Conservation (phyloP, 2,329 filamentous ascomycete species). For the Aspergillus luchuensis region DNA sequence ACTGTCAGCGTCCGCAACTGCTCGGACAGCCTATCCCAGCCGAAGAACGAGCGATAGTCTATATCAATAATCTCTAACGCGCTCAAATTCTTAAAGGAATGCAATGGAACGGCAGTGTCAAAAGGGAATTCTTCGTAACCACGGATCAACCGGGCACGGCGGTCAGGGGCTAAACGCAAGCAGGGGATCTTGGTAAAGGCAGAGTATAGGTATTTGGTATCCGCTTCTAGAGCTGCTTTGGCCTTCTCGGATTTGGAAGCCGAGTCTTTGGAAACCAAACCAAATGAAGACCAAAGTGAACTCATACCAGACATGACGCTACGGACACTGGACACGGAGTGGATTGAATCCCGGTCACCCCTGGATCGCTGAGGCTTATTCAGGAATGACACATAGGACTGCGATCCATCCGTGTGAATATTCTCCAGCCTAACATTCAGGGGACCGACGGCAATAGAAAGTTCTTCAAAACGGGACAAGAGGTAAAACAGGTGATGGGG, state of each 20-base stretch:
- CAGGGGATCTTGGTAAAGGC: slow-evolving; percentile 98
- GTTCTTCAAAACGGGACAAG: slow-evolving; percentile 89
- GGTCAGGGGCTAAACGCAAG: slow-evolving; percentile 85
- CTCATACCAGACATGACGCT: slow-evolving; percentile 98
- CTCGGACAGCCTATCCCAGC: slow-evolving; percentile 92
- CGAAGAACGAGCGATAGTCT: slow-evolving; percentile 95
- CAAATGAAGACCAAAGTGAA: slow-evolving; percentile 84
- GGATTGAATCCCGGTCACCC: slow-evolving; percentile 86
- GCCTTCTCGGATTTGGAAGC: slow-evolving; percentile 84
- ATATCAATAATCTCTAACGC: slow-evolving; percentile 92
- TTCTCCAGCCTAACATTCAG: slow-evolving; percentile 97
- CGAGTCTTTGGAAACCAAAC: slow-evolving; percentile 76
- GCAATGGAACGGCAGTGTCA: slow-evolving; percentile 93
- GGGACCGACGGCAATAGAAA: slow-evolving; percentile 85
- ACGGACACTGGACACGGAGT: slow-evolving; percentile 92
- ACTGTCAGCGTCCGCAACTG: slow-evolving; percentile 87
- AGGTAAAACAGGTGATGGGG: slow-evolving; percentile 97
- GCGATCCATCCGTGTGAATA: slow-evolving; percentile 81
- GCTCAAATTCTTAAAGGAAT: slow-evolving; percentile 95
- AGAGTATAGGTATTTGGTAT: slow-evolving; percentile 95
- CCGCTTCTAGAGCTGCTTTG: slow-evolving; percentile 79
- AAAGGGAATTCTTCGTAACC: slow-evolving; percentile 98
- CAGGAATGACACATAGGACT: slow-evolving; percentile 92
- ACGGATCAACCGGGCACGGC: slow-evolving; percentile 82
- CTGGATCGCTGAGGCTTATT: slow-evolving; percentile 79